Percentiles rank a stretch among this genome's conserved stretches.
Conservation (phyloP, 2,329 filamentous ascomycete genomes). For the Calonectria pseudoreteaudii region DNA sequence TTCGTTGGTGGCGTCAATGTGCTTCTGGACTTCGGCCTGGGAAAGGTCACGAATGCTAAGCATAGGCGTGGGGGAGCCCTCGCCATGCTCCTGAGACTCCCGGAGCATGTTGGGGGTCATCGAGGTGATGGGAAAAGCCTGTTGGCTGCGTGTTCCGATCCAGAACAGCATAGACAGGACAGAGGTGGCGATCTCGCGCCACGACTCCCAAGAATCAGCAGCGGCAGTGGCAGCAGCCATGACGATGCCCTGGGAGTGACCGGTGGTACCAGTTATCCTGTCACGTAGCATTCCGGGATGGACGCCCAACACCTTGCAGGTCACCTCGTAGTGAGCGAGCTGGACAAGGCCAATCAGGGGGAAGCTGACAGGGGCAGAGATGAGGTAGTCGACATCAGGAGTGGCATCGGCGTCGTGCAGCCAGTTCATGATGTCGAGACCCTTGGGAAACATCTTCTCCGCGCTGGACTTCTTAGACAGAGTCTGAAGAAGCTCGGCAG, state of each 20-base stretch:
- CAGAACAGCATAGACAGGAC: conserved; percentile 96
- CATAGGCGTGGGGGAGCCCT: conserved; percentile 97
- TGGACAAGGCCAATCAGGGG: conserved; percentile 96
- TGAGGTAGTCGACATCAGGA: conserved; percentile 92
- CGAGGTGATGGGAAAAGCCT: conserved; percentile 95
- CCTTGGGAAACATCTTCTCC: conserved; percentile 96
- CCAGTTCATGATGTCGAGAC: conserved; percentile 95
- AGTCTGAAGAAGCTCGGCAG: conserved; percentile 88
- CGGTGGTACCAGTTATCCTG: conserved; percentile 87
- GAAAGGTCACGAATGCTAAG: conserved; percentile 95
- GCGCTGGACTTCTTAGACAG: conserved; percentile 86
- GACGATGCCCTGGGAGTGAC: conserved; percentile 96
- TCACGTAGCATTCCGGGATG: conserved; percentile 90
- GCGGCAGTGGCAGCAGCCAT: conserved; percentile 93
- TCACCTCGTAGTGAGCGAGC: conserved; percentile 93
- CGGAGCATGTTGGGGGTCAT: conserved; percentile 90
- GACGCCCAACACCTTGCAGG: conserved; percentile 90
- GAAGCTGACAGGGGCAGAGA: conserved; percentile 94
- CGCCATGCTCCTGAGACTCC: conserved; percentile 93
- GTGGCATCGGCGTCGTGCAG: conserved; percentile 89
- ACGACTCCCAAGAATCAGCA: conserved; percentile 93
- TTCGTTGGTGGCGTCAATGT: conserved; percentile 96
- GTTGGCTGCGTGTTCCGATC: conserved; percentile 97
- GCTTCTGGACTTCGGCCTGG: conserved; percentile 88
- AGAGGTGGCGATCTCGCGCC: conserved; percentile 81